Base-by-base conservation (phyloP, 495 filamentous ascomycete species). In the Penicillium pulvis region DNA sequence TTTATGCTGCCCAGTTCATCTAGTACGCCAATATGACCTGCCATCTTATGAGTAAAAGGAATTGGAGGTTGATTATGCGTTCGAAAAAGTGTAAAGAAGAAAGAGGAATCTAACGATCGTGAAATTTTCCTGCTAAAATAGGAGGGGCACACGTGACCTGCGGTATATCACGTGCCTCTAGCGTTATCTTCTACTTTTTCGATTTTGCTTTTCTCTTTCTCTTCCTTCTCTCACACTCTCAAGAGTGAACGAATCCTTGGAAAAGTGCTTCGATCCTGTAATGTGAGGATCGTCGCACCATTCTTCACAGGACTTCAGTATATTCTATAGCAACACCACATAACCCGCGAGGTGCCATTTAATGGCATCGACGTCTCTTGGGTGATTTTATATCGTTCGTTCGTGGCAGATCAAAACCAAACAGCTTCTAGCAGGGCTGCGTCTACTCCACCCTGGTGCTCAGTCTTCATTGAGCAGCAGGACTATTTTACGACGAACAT, bases 21-120 rank as follows among this genome's bases (percentile, higher is more conserved):
- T 80, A 63, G 78, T 77, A 73, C 78, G 78, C 78, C 78, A 80
- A 80, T 80, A 80, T 80, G 78, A 80, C 78, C 78, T 68, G 65
- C 76, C 73, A 80, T 76, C 73, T 75, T 75, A 75, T 79, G 63
- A 62, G 49, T 42, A 39, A 52, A 55, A 74, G 71, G 71, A 68
- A 74, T 63, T 79, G 78, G 73, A 75, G 78, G 78, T 80, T 80
- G 78, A 80, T 80, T 80, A 80, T 80, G 78, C 78, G 78, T 78
- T 77, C 77, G 68, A 65, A 69, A 63, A 75, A 73, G 78, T 80
- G 76, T 77, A 60, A 75, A 61, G 69, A 72, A 67, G 50, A 65
- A 70, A 70, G 64, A 47, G 56, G 63, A 62, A 30, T 16, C 23
- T 31, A 47, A n/a, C 17, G 51, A 52, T 23, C 46, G 56, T 26